Conservation (phyloP, 1,284 basidiomycete species). For the Ceratobasidium sp. region DNA sequence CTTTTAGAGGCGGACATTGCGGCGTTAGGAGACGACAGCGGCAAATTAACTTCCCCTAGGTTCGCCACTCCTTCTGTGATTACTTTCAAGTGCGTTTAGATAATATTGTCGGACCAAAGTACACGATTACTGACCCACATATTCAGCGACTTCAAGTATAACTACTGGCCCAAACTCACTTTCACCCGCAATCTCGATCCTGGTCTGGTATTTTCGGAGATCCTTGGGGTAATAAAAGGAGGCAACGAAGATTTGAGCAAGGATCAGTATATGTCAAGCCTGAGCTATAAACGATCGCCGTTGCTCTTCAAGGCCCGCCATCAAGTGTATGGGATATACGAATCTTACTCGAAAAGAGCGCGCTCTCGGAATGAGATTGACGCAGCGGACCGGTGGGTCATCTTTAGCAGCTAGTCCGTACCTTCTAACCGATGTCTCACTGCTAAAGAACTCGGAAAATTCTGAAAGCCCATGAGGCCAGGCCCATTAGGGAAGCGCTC, state of each 20-base stretch:
- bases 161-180: constrained; percentile 45
- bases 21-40: constrained; percentile 38
- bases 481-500: constrained; percentile 53
- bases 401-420: too few relatives aligned
- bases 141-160: constrained; percentile 15
- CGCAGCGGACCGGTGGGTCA: constrained; percentile 74
- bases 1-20: constrained; percentile 40
- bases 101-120: too few relatives aligned
- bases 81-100: too few relatives aligned
- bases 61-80: too few relatives aligned
- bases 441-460: constrained; percentile 66
- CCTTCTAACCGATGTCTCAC: background rate
- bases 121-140: background rate
- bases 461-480: constrained; percentile 58
- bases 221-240: constrained; percentile 79
- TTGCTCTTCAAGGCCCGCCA: constrained; percentile 66
- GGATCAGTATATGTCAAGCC: constrained; percentile 60
- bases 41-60: background rate
- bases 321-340: constrained; percentile 69
- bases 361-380: constrained; percentile 65
- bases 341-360: constrained; percentile 67
- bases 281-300: constrained; percentile 66
- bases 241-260: constrained; percentile 65
- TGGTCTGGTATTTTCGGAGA: constrained; percentile 74
- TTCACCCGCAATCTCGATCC: constrained; percentile 72